Evolutionary conservation across 1,139 yeast genomes (phyloP), one percentile per base, ranked within the genome.

Genomic region (Wickerhamomyces sp.): DNA sequence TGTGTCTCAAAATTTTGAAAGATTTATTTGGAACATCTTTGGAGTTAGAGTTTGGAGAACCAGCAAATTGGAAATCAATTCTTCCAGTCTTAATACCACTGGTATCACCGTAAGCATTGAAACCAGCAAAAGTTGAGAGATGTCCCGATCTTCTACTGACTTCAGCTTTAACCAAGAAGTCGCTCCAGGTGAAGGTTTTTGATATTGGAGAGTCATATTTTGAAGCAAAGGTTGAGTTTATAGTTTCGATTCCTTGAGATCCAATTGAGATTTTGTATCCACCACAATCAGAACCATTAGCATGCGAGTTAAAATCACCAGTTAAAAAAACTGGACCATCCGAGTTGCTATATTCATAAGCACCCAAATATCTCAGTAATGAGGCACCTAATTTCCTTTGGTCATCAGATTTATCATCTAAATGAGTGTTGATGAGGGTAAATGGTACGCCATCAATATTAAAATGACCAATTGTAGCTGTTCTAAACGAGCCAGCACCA

Each of bases 401-500:
- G 13, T 54, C 64, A 29, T 64, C 64, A 3, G 73, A 66, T 40
- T 59, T 59, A 41, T 70, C 73, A 48, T 72, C 77, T 34, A 67
- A 58, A 50, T 72, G 78, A 15, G 74, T 60, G 48, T 71, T 72
- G 36, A 70, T 55, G 26, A 64, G 50, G 32, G 69, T 67, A 41
- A 71, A 55, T 3, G 38, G 29, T 2, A 62, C 61, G 10, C 55
- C 42, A 5, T 27, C 16, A 12, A 44, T 38, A 19, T 47, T 48
- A 40, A 65, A 62, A 39, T 67, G 63, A 3, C 63, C 67, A 17
- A 68, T 55, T 1, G 78, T 71, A 15, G 68, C 68, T 22, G 71
- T 59, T 47, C 78, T 58, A 31, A 57, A 63, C 10, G 65, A 64
- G 2, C 66, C 70, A 4, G 77, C 74, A 39, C 69, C 75, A 52